Evolutionary conservation across 129 eudicot species (phyloP), one percentile per base, ranked within the genome.

Genomic region (Lactuca saligna): DNA sequence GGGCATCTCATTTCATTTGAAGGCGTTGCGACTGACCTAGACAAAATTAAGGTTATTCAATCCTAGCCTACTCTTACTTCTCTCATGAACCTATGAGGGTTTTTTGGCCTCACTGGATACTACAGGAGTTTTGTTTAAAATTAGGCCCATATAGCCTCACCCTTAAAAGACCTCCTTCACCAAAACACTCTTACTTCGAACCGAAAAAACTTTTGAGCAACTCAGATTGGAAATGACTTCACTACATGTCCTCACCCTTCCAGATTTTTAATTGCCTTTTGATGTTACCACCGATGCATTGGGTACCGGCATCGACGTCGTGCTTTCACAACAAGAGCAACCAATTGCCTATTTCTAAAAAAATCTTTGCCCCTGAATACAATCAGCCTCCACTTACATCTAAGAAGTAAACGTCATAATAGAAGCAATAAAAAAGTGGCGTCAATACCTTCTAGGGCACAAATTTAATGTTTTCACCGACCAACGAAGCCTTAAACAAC

Each of bases 211-310:
- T 10, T 66, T 66, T 13, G 2, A 1, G 6, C 2, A 1, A 2
- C 31, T 51, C 44, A 51, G 50, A n/a, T 2, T 2, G 15, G 10
- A 10, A 2, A 50, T 50, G 61, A 4, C 15, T 6, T 5, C 14
- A 2, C 13, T 66, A 2, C 2, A 13, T 2, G 34, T 34, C 4
- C 14, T 66, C 3, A 12, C 42, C 7, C 34, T 54, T 0, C 60
- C 72, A 0, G 9, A 50, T 3, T 66, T 66, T 14, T 8, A 31
- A 1, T 1, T 6, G 7, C 38, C 46, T 4, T 66, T 66, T 6
- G 72, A 66, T 8, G 34, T 42, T 3, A 63, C 69, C 54, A 42
- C 69, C 7, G 69, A 63, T 17, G 55, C 69, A 3, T 66, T 60
- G 4, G 46, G 61, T 0, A 14, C 15, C 3, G 72, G 48, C 5